phyloP scores from a whole-genome alignment of 768 basidiomycete species.

The Lentinula detonsa region DNA sequence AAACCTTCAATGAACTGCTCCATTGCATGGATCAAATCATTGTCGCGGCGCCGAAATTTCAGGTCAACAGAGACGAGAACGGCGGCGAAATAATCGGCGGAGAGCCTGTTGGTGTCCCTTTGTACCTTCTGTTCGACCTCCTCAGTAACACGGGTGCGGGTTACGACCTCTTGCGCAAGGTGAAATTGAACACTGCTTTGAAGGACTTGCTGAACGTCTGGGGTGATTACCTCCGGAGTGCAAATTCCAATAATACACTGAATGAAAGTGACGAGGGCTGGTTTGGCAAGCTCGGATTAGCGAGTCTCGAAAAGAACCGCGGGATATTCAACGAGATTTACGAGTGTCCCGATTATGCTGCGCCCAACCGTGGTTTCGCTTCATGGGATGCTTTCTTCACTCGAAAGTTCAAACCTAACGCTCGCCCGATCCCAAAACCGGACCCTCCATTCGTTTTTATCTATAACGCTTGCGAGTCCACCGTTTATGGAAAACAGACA shows the following conservation, averaged over 20 bases:
- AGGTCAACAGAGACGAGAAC: not conserved
- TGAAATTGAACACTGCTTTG: not conserved
- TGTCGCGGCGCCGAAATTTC: not conserved
- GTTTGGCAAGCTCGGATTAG: not conserved
- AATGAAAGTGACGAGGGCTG: not conserved
- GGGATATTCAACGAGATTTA: slow-evolving; percentile 14
- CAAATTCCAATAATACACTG: not conserved
- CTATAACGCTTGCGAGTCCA: slow-evolving; percentile 39
- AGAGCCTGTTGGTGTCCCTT: slow-evolving; percentile 3
- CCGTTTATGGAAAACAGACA: slow-evolving; percentile 25
- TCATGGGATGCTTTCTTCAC: slow-evolving; percentile 42
- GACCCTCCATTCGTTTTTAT: slow-evolving; percentile 20
- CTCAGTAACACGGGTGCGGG: not conserved
- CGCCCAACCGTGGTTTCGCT: slow-evolving; percentile 27
- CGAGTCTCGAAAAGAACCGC: slow-evolving; percentile 1
- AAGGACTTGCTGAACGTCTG: not conserved
- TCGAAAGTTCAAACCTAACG: slow-evolving; percentile 23
- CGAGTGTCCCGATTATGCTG: slow-evolving; percentile 20
- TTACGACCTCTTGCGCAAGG: not conserved
- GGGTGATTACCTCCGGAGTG: not conserved
- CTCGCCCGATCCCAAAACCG: slow-evolving; percentile 26
- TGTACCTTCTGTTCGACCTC: slow-evolving; percentile 5
- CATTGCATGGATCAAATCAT: not conserved
- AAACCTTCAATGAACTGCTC: not conserved
- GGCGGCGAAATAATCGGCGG: not conserved